Base-by-base conservation (phyloP, 2,329 filamentous ascomycete species). In the Claviceps maximensis region DNA sequence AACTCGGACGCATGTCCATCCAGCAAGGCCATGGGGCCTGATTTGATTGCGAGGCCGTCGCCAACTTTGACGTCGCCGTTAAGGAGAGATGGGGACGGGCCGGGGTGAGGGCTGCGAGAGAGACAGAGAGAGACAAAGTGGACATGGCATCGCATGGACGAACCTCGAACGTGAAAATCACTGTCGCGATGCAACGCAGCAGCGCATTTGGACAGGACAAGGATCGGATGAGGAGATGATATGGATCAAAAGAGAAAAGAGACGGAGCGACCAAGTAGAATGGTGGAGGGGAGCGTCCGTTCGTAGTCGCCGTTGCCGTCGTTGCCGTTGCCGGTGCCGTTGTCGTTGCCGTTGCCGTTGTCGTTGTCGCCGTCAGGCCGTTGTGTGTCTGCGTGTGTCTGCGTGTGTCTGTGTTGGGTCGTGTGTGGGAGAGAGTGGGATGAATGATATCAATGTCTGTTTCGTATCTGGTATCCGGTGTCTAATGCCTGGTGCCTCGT, bases 171-270 rank as follows among this genome's bases (percentile, higher is more conserved):
- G 27, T 41, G 9, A n/a, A n/a, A n/a, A 36, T 27, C 42, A 50
- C 41, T 25, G 27, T 47, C 47, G 49, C 13, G 40, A 29, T n/a
- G 25, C 13, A 25, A 38, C 47, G 33, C 21, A 44, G 48, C 52
- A 50, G 44, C 25, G 33, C 52, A 54, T 54, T 49, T 54, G 36
- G 52, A 38, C 49, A 50, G 19, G 33, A 40, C 44, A 48, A 44
- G 27, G n/a, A n/a, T 25, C 15, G 42, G 38, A n/a, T n/a, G n/a
- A n/a, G n/a, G n/a, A 29, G 19, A 45, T 33, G 29, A 21, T 23
- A 36, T 44, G 13, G 15, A 41, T 10, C 23, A 23, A 33, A 27
- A 29, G 29, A 21, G 21, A 23, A 21, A 8, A 44, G 40, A 33
- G 8, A 8, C 9, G 31, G 31, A 2, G 10, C 3, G 15, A 13